phyloP scores from a whole-genome alignment of 352 stramenopile genomes.

The Globisporangium nunn region DNA sequence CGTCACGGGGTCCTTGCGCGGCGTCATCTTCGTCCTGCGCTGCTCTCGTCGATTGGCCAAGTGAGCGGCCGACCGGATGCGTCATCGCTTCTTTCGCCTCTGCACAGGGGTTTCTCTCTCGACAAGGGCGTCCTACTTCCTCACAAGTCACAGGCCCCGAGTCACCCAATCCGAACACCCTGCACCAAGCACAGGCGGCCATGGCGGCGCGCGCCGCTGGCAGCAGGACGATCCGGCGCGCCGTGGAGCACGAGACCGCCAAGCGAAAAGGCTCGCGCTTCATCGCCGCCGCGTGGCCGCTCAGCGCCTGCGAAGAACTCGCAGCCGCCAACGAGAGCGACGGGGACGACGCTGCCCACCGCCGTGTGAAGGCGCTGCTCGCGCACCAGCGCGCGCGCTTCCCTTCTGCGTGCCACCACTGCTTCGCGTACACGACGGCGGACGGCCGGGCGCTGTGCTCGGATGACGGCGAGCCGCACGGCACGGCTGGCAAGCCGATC shows the following conservation, averaged over 20 bases:
- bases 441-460: conserved; percentile 53
- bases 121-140: neutral
- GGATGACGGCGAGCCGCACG: conserved; percentile 72
- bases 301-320: conserved; percentile 10
- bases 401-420: conserved; percentile 64
- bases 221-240: conserved; percentile 36
- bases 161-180: neutral
- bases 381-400: conserved; percentile 34
- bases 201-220: neutral
- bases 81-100: neutral
- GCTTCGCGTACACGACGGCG: conserved; percentile 54
- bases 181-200: neutral
- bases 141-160: no score
- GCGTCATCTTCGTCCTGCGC: conserved; percentile 6
- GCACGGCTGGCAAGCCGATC: conserved; percentile 64
- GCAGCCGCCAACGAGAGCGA: neutral
- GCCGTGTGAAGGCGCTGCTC: conserved; percentile 40
- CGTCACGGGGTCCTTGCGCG: conserved; percentile 28
- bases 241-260: conserved; percentile 63
- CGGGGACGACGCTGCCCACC: conserved; percentile 15
- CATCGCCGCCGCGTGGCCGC: conserved; percentile 57
- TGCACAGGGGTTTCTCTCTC: neutral
- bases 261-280: conserved; percentile 84
- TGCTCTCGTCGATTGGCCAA: neutral
- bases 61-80: neutral